Percentiles rank a stretch among this genome's conserved stretches.
These are phyloP conservation scores for Forsythia viridissima DNA, from an alignment of 257 asterid species.

Conservation along the genomic window DNA sequence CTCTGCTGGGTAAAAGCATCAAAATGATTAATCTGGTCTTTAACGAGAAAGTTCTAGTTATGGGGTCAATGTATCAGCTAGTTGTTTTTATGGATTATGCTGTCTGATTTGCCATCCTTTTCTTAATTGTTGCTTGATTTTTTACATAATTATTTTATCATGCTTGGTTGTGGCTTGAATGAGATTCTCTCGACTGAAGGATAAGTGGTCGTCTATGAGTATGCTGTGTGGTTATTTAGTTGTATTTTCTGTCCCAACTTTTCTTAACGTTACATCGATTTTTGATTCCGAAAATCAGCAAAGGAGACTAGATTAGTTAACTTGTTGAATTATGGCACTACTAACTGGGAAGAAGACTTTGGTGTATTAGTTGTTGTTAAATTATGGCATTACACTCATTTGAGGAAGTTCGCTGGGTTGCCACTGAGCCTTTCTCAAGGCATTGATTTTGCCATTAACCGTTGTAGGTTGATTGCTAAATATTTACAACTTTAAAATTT, in stretches of 20 bases:
- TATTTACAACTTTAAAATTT: conserved; percentile 3
- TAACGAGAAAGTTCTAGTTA: neutral
- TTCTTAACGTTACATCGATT: neutral
- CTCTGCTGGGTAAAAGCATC: neutral
- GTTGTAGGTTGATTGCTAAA: neutral
- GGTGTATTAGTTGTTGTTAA: neutral
- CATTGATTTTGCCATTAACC: neutral
- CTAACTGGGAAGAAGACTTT: neutral
- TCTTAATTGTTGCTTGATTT: neutral
- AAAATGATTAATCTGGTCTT: neutral
- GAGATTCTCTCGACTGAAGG: neutral
- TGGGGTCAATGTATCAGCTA: neutral
- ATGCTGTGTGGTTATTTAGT: neutral
- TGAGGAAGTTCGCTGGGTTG: neutral
- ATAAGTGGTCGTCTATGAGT: neutral
- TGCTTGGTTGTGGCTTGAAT: neutral
- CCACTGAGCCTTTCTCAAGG: neutral
- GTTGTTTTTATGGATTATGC: neutral
- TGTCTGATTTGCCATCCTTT: neutral
- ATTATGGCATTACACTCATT: conserved; percentile 15
- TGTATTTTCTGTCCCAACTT: neutral
- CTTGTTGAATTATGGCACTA: neutral
- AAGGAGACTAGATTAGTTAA: neutral
- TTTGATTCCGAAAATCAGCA: neutral
- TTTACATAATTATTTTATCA: neutral